Percentiles rank a stretch among this genome's conserved stretches.
phyloP scores from a whole-genome alignment of 345 rosid species.

The Eucalyptus regnans region DNA sequence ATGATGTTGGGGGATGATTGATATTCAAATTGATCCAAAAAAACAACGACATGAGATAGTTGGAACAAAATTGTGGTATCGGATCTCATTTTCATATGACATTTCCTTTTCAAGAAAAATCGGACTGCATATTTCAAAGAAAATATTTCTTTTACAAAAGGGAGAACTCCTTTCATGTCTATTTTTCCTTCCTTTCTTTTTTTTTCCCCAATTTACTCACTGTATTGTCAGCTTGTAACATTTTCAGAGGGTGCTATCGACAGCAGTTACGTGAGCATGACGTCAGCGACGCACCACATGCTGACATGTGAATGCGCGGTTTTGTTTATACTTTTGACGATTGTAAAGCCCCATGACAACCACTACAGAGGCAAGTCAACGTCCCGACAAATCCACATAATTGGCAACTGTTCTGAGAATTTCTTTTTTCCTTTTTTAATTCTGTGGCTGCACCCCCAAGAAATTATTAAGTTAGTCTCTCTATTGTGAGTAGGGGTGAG shows the following conservation, averaged over 20 bases:
- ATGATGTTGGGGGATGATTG: neutral
- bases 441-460: neutral
- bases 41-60: neutral
- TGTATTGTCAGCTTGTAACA: neutral
- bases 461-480: neutral
- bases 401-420: neutral
- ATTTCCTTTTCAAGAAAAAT: neutral
- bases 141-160: neutral
- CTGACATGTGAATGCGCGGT: neutral
- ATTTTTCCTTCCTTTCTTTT: neutral
- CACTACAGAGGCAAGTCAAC: neutral
- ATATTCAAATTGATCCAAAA: rapidly evolving
- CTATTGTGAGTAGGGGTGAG: neutral
- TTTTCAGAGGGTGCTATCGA: neutral
- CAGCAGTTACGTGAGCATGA: neutral
- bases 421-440: neutral
- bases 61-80: neutral
- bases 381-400: neutral
- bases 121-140: neutral
- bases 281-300: neutral
- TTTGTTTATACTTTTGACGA: neutral
- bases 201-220: neutral
- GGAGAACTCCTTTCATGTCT: neutral
- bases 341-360: neutral
- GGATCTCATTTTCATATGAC: neutral